phyloP scores from a whole-genome alignment of 176 grass and related monocot species.

The Hyparrhenia diplandra region DNA sequence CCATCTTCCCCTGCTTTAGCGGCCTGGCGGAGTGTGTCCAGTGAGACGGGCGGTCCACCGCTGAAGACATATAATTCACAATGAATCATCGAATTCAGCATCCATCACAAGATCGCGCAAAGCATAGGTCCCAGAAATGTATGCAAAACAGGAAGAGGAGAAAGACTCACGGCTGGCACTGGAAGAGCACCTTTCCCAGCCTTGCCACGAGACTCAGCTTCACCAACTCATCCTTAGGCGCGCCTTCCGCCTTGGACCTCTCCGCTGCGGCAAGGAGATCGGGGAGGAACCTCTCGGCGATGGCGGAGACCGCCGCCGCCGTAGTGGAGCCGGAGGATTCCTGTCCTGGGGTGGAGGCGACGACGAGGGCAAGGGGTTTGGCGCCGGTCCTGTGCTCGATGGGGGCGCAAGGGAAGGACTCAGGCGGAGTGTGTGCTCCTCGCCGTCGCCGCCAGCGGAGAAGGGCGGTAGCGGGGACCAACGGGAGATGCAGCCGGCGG shows the following conservation, averaged over 20 bases:
- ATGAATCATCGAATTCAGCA: neutral
- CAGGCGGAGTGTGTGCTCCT: constrained; percentile 10
- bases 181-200: constrained; percentile 39
- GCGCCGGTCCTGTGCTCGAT: constrained; percentile 36
- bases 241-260: constrained; percentile 8
- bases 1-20: constrained; percentile 32
- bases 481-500: constrained; percentile 32
- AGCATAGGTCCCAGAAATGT: constrained; percentile 1
- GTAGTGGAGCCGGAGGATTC: neutral
- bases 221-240: neutral
- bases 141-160: neutral
- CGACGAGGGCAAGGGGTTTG: constrained; percentile 35
- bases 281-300: constrained; percentile 19
- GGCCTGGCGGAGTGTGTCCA: constrained; percentile 25
- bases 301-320: neutral
- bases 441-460: neutral
- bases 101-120: neutral
- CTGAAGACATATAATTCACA: constrained; percentile 5
- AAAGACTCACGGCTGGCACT: constrained; percentile 25
- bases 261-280: constrained; percentile 22
- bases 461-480: constrained; percentile 26
- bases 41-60: neutral
- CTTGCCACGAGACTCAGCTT: constrained; percentile 31
- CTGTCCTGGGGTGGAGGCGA: neutral
- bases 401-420: constrained; percentile 25